Evolutionary conservation across 106 monocot genomes (phyloP), one percentile per base, ranked within the genome.

Genomic region (Iris macrosiphon): DNA sequence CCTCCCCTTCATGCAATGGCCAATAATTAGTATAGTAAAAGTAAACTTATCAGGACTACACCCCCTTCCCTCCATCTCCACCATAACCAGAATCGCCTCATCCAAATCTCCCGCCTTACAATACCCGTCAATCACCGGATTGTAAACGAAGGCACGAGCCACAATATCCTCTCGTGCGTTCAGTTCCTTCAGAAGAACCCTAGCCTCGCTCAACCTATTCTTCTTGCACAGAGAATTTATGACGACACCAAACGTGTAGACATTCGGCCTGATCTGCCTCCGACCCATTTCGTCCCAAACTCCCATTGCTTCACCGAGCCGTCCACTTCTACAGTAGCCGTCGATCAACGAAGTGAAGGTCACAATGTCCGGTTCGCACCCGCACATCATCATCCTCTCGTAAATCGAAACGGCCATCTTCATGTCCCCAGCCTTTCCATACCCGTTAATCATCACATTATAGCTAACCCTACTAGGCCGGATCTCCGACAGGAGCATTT

Each of bases 381-480:
- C 76, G 27, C 51, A 32, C 28, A 55, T 22, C 34, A 61, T 18
- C 92, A 92, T 87, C 47, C 59, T 69, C n/a, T 68, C 70, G 65
- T 71, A 87, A 52, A 80, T 37, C 7, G 45, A 39, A 12, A 50
- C 35, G 0, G 87, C 92, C 0, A 60, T 65, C 3, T 38, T 25
- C 63, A 77, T 57, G 32, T 82, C 60, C 9, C 79, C 69, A 31
- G 7, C 46, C 57, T 87, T 92, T 16, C 86, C 86, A 69, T 79
- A 92, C 0, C 87, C 92, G 74, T 92, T 62, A 40, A 92, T 87
- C 54, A 92, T 73, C 34, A 83, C 78, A 73, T 92, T 92, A 68
- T 79, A 87, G 11, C 79, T 92, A 19, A 92, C 33, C 12, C 21
- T 41, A 25, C 59, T 92, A 19, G 92, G 92, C 31, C 30, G 65